These are phyloP conservation scores for Penicillium subrubescens DNA, from an alignment of 495 filamentous ascomycete genomes.

Conservation along the genomic window DNA sequence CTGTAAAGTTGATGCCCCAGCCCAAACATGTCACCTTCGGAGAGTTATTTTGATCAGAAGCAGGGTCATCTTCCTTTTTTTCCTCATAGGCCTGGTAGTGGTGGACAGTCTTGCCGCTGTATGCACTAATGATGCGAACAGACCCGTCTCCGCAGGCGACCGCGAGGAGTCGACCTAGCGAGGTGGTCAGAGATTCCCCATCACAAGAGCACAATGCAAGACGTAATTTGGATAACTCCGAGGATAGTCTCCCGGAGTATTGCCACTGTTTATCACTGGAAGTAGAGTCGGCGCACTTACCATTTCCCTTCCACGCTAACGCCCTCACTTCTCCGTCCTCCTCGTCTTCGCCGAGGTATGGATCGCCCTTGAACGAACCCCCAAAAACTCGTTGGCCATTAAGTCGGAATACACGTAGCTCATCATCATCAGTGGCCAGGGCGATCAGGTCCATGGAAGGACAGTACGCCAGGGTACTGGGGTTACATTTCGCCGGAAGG, in stretches of 20 bases:
- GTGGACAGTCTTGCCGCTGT: conserved; percentile 77
- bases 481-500: conserved; percentile 56
- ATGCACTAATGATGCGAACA: conserved; percentile 70
- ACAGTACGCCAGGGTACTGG: conserved; percentile 67
- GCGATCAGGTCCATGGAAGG: conserved; percentile 81
- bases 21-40: conserved; percentile 64
- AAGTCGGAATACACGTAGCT: conserved; percentile 64
- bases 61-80: conserved; percentile 34
- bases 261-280: background rate
- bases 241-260: background rate
- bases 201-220: background rate
- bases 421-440: conserved; percentile 65
- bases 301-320: conserved; percentile 79
- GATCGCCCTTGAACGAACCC: conserved; percentile 48
- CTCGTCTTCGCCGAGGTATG: conserved; percentile 52
- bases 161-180: conserved; percentile 69
- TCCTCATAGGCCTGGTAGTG: conserved; percentile 50
- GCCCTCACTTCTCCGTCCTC: conserved; percentile 54
- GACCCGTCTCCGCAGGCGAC: conserved; percentile 73
- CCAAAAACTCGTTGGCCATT: conserved; percentile 73
- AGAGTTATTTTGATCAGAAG: conserved; percentile 24
- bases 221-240: background rate
- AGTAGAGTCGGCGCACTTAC: conserved; percentile 42
- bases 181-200: background rate
- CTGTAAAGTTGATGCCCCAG: conserved; percentile 71